Conservation (phyloP, 176 grass and related monocot species). For the Oropetium thomaeum region DNA sequence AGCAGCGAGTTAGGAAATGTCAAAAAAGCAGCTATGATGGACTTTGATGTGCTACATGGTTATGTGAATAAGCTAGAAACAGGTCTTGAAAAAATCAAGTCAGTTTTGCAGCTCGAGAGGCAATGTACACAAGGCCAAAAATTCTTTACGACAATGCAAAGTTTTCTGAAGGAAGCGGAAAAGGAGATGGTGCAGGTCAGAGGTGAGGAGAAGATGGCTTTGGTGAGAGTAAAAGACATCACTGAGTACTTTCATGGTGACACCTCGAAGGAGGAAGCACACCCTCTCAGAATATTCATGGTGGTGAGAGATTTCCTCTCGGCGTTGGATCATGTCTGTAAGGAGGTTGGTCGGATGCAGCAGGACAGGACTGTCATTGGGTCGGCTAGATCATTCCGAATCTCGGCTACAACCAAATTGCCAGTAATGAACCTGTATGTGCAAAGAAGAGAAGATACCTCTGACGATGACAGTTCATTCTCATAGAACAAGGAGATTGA, state of each 20-base stretch:
- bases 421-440: slow-evolving; percentile 59
- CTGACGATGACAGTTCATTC: slow-evolving; percentile 77
- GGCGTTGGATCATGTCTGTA: slow-evolving; percentile 89
- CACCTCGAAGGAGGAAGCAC: slow-evolving; percentile 69
- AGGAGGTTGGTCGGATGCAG: slow-evolving; percentile 85
- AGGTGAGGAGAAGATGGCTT: slow-evolving; percentile 61
- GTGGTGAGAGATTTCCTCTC: slow-evolving; percentile 93
- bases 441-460: slow-evolving; percentile 46
- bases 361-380: slow-evolving; percentile 76
- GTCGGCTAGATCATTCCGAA: slow-evolving; percentile 75
- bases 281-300: slow-evolving; percentile 97
- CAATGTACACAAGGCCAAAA: slow-evolving; percentile 68
- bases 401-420: slow-evolving; percentile 55
- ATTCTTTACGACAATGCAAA: slow-evolving; percentile 77
- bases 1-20: slow-evolving; percentile 88
- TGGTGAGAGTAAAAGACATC: slow-evolving; percentile 75
- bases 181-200: slow-evolving; percentile 65
- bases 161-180: slow-evolving; percentile 72
- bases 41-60: slow-evolving; percentile 83
- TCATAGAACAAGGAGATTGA: slow-evolving; percentile 33
- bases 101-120: slow-evolving; percentile 70
- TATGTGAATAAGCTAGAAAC: slow-evolving; percentile 84
- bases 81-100: slow-evolving; percentile 76
- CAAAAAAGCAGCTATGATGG: slow-evolving; percentile 88
- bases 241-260: slow-evolving; percentile 91